Conservation (phyloP, 768 basidiomycete species). For the Suillus bovinus region DNA sequence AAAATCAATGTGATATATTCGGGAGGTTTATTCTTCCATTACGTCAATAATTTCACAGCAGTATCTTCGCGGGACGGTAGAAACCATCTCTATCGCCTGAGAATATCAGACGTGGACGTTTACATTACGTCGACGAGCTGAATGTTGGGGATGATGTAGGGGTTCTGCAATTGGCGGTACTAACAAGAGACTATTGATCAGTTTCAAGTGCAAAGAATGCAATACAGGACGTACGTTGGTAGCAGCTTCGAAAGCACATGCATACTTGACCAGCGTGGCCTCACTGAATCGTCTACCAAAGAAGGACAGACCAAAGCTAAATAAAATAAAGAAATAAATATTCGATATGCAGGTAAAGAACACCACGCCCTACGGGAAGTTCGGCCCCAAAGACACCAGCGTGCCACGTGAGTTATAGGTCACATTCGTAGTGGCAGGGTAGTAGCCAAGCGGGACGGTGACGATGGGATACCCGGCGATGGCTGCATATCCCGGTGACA, state of each 20-base stretch:
- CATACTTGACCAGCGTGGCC: conserved; percentile 4
- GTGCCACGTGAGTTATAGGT: not conserved
- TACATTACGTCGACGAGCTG: conserved; percentile 6
- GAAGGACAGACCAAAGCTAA: conserved; percentile 5
- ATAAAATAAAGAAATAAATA: not conserved
- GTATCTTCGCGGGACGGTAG: not conserved
- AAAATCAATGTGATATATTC: not conserved
- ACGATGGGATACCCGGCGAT: conserved; percentile 67
- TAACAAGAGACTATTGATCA: not conserved
- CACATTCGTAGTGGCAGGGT: conserved; percentile 42
- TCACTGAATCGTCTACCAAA: conserved; percentile 5
- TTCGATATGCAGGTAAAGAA: not conserved
- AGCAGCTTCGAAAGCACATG: conserved; percentile 3
- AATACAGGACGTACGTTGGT: not conserved
- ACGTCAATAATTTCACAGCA: not conserved
- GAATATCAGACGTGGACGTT: not conserved
- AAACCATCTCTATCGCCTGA: not conserved
- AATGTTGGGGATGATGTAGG: conserved; percentile 3
- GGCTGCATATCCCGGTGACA: conserved; percentile 28
- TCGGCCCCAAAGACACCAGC: not conserved
- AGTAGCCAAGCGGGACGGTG: conserved; percentile 61
- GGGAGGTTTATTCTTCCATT: not conserved
- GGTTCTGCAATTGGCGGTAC: not conserved
- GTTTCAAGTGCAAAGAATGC: not conserved
- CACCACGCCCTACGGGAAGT: not conserved